Percentiles rank a stretch among this genome's conserved stretches.
phyloP scores from a whole-genome alignment of 1,139 yeast genomes.

The Suzukiozyma palmioleophila region DNA sequence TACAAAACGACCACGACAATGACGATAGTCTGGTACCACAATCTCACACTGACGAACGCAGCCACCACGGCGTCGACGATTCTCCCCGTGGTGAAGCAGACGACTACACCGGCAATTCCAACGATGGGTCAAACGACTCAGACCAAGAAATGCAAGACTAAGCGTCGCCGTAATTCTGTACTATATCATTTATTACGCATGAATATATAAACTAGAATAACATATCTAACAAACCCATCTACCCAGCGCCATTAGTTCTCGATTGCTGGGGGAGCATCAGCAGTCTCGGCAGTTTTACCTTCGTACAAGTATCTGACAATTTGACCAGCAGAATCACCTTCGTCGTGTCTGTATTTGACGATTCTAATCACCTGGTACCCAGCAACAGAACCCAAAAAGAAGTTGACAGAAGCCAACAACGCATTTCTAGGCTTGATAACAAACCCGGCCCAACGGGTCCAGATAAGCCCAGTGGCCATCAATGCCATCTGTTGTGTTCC shows the following conservation, averaged over 20 bases:
- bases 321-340: constrained; percentile 48
- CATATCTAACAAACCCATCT: no score
- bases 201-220: neutral
- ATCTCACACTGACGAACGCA: no score
- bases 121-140: constrained; percentile 6
- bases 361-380: constrained; percentile 78
- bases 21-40: no score
- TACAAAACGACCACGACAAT: constrained; percentile 2
- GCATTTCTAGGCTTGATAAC: constrained; percentile 87
- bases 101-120: neutral
- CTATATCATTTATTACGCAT: constrained; percentile 1
- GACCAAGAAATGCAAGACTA: constrained; percentile 6
- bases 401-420: constrained; percentile 87
- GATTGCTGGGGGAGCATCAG: neutral
- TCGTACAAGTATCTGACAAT: constrained; percentile 54
- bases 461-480: constrained; percentile 86
- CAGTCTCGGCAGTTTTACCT: constrained; percentile 31
- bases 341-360: constrained; percentile 51
- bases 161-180: neutral
- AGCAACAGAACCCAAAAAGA: constrained; percentile 89
- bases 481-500: constrained; percentile 92
- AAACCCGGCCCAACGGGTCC: constrained; percentile 97
- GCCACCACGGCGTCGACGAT: no score
- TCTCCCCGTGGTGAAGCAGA: constrained; percentile 1
- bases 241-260: no score